Evolutionary conservation across 1,139 yeast genomes (phyloP), one percentile per base, ranked within the genome.

Genomic region (Zygotorulaspora mrakii): DNA sequence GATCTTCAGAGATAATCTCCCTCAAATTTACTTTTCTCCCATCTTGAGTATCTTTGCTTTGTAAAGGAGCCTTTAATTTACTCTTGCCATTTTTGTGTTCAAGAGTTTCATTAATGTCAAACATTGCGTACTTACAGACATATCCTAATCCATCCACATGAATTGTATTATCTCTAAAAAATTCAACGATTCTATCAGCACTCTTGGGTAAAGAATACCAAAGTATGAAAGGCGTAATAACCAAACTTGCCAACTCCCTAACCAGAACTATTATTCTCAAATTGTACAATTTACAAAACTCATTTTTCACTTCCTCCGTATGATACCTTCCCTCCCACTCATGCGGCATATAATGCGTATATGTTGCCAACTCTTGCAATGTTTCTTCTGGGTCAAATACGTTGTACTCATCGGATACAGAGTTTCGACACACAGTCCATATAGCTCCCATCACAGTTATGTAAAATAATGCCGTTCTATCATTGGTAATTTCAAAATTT

Each of bases 131-230:
- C 31, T 86, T 82, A 59, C 98, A 91, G 25, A 91, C 95, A 55
- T 89, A 84, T 0, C 98, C 99, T 32, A 91, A 68, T 0, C 96
- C 97, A 65, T 89, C 97, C 34, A 89, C 87, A 60, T 89, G 94
- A 9, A 88, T 79, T 8, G 95, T 80, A 52, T 77, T 82, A 46
- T 91, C 96, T 42, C 97, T 66, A 62, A 89, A 86, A 56, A 91
- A 91, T 58, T 91, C 97, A 26, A 91, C 76, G 31, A 91, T 82
- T 25, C 77, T 70, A 23, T 86, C 89, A 11, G 91, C 71, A 34
- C 77, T 73, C 36, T 72, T 72, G 10, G 95, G 87, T 20, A 91
- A 68, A 21, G 87, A 78, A 58, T 82, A 80, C 86, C 95, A 88
- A 14, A 91, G 67, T 11, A 94, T 76, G 48, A 87, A 84, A 1